These are phyloP conservation scores for Pichia sp. DNA, from an alignment of 1,139 yeast species.

Conservation along the genomic window DNA sequence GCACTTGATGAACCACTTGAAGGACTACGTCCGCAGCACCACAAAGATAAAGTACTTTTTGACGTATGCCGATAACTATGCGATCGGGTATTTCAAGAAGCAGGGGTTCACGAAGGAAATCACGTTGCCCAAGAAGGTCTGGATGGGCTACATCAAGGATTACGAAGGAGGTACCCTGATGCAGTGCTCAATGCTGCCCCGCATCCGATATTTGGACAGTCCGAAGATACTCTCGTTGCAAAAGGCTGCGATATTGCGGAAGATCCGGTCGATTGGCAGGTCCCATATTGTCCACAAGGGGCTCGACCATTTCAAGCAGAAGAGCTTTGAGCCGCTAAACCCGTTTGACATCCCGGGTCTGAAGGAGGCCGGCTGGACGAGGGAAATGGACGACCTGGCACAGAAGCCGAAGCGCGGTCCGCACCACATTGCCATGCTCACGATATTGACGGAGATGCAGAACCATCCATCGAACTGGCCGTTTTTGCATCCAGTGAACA, in stretches of 20 bases:
- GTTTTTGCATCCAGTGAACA: slow-evolving; percentile 85
- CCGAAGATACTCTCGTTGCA: slow-evolving; percentile 80
- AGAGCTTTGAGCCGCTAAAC: slow-evolving; percentile 44
- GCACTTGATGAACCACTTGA: slow-evolving; percentile 93
- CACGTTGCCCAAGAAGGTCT: slow-evolving; percentile 72
- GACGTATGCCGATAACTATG: slow-evolving; percentile 97
- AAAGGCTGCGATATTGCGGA: slow-evolving; percentile 84
- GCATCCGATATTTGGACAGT: slow-evolving; percentile 81
- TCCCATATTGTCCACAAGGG: slow-evolving; percentile 85
- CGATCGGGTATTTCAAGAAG: slow-evolving; percentile 95
- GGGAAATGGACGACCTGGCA: slow-evolving; percentile 95
- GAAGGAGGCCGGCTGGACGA: slow-evolving; percentile 94
- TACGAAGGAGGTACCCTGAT: slow-evolving; percentile 98
- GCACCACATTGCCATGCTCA: slow-evolving; percentile 91
- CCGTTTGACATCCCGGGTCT: slow-evolving; percentile 84
- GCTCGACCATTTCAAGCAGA: slow-evolving; percentile 61
- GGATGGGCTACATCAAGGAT: slow-evolving; percentile 99
- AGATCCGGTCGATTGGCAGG: slow-evolving; percentile 72
- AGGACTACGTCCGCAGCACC: slow-evolving; percentile 89
- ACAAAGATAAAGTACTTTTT: slow-evolving; percentile 81
- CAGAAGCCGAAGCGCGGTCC: slow-evolving; percentile 94
- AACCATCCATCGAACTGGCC: slow-evolving; percentile 99
- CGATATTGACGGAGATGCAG: slow-evolving; percentile 78
- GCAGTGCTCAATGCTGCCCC: slow-evolving; percentile 95
- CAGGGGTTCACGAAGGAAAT: slow-evolving; percentile 98